Conservation (phyloP, 306 rosid species). For the Astragalus membranaceus region DNA sequence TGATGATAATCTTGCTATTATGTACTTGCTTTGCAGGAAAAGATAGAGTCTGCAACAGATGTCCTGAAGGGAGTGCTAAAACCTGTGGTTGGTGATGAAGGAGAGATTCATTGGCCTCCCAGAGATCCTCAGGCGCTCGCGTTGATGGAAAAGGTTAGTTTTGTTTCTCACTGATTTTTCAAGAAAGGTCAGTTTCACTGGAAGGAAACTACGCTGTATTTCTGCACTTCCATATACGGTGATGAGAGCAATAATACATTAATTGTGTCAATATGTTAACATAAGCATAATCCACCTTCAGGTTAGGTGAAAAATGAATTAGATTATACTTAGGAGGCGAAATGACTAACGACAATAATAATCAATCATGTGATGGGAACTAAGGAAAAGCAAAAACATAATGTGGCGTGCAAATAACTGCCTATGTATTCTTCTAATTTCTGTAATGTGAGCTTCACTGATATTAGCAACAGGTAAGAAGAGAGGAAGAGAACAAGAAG, state of each 20-base stretch:
- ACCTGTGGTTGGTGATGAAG: constrained; percentile 68
- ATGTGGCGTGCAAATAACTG: background rate
- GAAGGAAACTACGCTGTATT: background rate
- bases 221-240: background rate
- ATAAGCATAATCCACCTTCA: background rate
- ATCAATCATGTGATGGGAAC: background rate
- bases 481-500: too few species aligned
- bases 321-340: background rate
- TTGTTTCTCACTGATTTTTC: constrained; percentile 12
- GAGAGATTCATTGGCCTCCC: constrained; percentile 90
- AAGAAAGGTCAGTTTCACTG: background rate
- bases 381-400: background rate
- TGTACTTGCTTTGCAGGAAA: constrained; percentile 47
- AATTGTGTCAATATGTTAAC: background rate
- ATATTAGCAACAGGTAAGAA: background rate
- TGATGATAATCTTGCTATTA: background rate
- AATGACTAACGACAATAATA: constrained; percentile 10
- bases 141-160: constrained; percentile 63
- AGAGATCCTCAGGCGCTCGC: constrained; percentile 63
- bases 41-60: constrained; percentile 88
- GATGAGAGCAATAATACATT: background rate
- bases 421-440: background rate
- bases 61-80: constrained; percentile 69
- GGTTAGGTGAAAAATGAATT: constrained; percentile 7
- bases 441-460: background rate